phyloP scores from a whole-genome alignment of 768 basidiomycete species.

The Leccinum imitatum region DNA sequence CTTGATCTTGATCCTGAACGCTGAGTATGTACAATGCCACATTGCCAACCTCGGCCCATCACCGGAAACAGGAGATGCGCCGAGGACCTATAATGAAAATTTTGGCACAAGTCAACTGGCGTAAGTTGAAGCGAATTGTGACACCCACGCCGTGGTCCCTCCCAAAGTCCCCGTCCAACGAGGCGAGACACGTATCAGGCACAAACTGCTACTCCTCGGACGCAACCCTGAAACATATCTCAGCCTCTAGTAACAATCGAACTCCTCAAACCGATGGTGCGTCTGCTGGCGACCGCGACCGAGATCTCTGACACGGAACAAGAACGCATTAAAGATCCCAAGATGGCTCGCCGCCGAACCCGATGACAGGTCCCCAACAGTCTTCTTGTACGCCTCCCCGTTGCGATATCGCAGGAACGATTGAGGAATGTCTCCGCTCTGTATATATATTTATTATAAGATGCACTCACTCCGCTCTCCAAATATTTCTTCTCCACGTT shows the following conservation, averaged over 20 bases:
- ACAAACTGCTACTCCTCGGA: constrained; percentile 57
- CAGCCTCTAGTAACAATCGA: constrained; percentile 50
- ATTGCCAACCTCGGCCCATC: constrained; percentile 36
- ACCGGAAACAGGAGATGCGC: constrained; percentile 56
- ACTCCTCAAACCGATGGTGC: constrained; percentile 15
- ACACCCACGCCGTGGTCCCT: constrained; percentile 25
- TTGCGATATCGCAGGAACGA: constrained; percentile 58
- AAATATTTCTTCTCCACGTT: no score
- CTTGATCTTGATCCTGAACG: constrained; percentile 19
- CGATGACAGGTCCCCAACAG: constrained; percentile 34
- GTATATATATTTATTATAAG: no score
- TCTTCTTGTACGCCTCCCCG: constrained; percentile 44
- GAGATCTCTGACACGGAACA: constrained; percentile 5
- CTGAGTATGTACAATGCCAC: constrained; percentile 56
- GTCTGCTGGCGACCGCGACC: background rate
- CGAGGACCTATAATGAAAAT: constrained; percentile 36
- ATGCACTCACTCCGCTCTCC: no score
- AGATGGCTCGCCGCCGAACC: constrained; percentile 27
- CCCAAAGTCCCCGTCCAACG: constrained; percentile 48
- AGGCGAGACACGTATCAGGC: constrained; percentile 53
- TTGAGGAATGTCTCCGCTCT: no score
- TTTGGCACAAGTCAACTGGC: background rate
- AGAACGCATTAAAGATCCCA: constrained; percentile 33
- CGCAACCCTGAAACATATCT: constrained; percentile 54
- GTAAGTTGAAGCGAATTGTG: background rate